Base-by-base conservation (phyloP, 2,329 filamentous ascomycete species). In the Pseudopyricularia javanii region DNA sequence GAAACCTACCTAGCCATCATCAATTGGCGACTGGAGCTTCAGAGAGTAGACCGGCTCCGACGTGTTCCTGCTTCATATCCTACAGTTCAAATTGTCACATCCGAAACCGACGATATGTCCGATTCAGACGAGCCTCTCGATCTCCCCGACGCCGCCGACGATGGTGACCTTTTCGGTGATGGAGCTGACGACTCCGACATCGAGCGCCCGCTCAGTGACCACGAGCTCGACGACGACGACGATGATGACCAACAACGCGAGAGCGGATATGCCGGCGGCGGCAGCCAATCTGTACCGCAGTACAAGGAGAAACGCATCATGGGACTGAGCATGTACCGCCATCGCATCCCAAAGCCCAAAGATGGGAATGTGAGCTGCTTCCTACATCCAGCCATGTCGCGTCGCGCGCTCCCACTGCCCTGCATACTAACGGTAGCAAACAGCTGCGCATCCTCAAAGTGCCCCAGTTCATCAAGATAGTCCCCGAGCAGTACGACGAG, bases 391-490 rank as follows among this genome's bases (percentile, higher is more conserved):
- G 20, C 20, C 24, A 20, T 9, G 14, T 24, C 28, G 28, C 28
- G 20, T 26, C 17, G 40, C 7, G 12, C n/a, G 37, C 8, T 24
- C 22, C 17, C 22, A 24, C 20, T 9, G 28, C 28, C 17, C 4
- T 50, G 33, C 17, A 26, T n/a, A 12, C 32, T 32, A 17, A 26
- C 59, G 49, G 22, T 15, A 7, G 30, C 7, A 50, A 35, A 7
- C 50, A 88, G 84, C 72, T 88, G 49, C 84, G 85, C 66, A 74
- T 85, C 5, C 67, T 90, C 60, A 83, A 82, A 58, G 75, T 91
- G 2, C 87, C 87, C 30, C 76, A 78, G 22, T 91, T 91, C 68
- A 70, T 91, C 60, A 79, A 79, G 51, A 75, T 90, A 57, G 74
- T 86, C 43, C 83, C 86, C 17, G 76, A 78, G 55, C 74, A 80